Conservation (phyloP, 2,329 filamentous ascomycete species). For the Arthroderma sp. region DNA sequence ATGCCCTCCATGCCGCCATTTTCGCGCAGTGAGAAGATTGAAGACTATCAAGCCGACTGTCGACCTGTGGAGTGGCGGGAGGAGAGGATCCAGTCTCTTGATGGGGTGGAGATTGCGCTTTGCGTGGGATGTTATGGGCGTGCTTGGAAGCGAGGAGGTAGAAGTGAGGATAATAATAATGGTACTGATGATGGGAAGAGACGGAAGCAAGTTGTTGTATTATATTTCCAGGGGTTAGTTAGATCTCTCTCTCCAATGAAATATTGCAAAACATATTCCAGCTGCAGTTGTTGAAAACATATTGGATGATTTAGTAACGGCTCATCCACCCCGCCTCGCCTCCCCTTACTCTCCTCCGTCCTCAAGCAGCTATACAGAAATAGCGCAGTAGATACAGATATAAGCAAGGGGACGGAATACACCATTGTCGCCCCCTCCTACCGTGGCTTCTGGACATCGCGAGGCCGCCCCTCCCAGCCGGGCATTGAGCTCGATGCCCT, state of each 20-base stretch:
- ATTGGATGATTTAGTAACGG: slow-evolving; percentile 20
- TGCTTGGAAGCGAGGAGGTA: neutral
- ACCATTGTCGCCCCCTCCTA: slow-evolving; percentile 41
- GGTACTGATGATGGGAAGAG: neutral
- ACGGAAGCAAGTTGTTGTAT: slow-evolving; percentile 24
- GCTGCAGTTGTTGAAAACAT: neutral
- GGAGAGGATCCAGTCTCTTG: slow-evolving; percentile 44
- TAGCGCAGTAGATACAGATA: slow-evolving; percentile 11
- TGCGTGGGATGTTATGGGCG: slow-evolving; percentile 32
- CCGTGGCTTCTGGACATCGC: slow-evolving; percentile 66
- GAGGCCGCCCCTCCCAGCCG: slow-evolving; percentile 54
- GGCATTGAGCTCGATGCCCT: slow-evolving; percentile 57
- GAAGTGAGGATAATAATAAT: neutral
- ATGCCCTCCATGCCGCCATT: slow-evolving; percentile 64
- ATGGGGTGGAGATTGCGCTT: slow-evolving; percentile 53
- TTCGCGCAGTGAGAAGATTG: slow-evolving; percentile 52
- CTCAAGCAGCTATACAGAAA: slow-evolving; percentile 13
- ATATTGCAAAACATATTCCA: neutral
- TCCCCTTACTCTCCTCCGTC: slow-evolving; percentile 35
- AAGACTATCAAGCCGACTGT: slow-evolving; percentile 48
- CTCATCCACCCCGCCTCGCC: slow-evolving; percentile 33
- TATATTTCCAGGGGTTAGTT: slow-evolving; percentile 37
- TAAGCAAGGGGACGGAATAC: slow-evolving; percentile 5
- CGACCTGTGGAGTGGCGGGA: slow-evolving; percentile 55
- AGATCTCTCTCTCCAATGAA: neutral